A percentile compares a stretch with the other conserved stretches of the same genome.
phyloP scores from a whole-genome alignment of 768 basidiomycete genomes.

The Macrolepiota fuliginosa region DNA sequence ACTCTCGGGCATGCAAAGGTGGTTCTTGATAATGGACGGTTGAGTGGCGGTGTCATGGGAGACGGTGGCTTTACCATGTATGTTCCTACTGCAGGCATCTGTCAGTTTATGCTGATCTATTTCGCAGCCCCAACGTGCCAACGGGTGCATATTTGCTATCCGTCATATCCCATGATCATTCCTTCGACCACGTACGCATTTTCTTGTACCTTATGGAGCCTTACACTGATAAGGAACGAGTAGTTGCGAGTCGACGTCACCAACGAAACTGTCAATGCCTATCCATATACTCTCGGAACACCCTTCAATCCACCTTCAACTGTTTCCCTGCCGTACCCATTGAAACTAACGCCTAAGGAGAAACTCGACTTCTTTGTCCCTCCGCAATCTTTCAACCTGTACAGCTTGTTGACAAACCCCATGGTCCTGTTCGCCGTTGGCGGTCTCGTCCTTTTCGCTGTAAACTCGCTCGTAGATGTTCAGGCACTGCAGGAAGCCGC shows the following conservation, averaged over 20 bases:
- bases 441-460: constrained; percentile 32
- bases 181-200: constrained; percentile 64
- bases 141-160: constrained; percentile 69
- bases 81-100: constrained; percentile 19
- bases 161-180: constrained; percentile 61
- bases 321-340: constrained; percentile 58
- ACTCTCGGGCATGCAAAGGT: constrained; percentile 57
- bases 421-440: constrained; percentile 80
- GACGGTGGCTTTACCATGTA: constrained; percentile 71
- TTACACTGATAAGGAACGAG: constrained; percentile 9
- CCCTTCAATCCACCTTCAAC: constrained; percentile 58
- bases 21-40: constrained; percentile 56
- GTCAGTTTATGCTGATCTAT: not conserved
- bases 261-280: constrained; percentile 42
- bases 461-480: constrained; percentile 12
- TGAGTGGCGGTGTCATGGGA: constrained; percentile 48
- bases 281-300: constrained; percentile 67
- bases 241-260: constrained; percentile 71
- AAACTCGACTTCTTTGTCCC: constrained; percentile 67
- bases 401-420: constrained; percentile 77
- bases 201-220: not conserved
- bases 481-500: constrained; percentile 10
- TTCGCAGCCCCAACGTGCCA: constrained; percentile 61
- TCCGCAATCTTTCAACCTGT: constrained; percentile 67
- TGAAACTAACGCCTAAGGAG: constrained; percentile 51